A percentile compares a stretch with the other conserved stretches of the same genome.
Conservation (phyloP, 371 early-diverging fungal species). For the Fennellomyces sp. region DNA sequence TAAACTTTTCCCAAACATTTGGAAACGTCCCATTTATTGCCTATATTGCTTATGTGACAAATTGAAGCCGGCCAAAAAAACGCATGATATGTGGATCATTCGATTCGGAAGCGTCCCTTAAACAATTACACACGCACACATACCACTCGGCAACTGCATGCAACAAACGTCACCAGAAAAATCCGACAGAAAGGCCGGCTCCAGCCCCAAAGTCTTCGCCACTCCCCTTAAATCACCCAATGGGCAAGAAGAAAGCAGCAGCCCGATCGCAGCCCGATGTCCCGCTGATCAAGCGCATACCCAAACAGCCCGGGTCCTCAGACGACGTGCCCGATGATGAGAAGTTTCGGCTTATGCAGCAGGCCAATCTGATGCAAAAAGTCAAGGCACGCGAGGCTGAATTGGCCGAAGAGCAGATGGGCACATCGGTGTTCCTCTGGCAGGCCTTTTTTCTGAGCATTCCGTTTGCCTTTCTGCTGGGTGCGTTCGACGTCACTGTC, state of each 20-base stretch:
- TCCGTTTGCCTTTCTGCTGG: constrained; percentile 57
- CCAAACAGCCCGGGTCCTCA: constrained; percentile 4
- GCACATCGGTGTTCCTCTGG: constrained; percentile 50
- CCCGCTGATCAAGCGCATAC: constrained; percentile 45
- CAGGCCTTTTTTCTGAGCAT: constrained; percentile 59
- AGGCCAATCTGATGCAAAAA: constrained; percentile 53
- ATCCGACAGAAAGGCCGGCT: no score
- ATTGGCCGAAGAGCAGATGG: constrained; percentile 14
- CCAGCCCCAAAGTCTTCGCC: no score
- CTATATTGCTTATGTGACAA: no score
- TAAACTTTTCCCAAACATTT: no score
- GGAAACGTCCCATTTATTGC: no score
- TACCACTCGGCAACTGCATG: no score
- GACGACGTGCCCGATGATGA: constrained; percentile 43
- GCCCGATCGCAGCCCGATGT: constrained; percentile 4
- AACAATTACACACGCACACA: no score
- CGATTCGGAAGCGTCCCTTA: no score
- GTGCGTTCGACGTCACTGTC: constrained; percentile 61
- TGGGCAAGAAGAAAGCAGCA: constrained; percentile 3
- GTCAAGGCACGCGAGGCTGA: constrained; percentile 42
- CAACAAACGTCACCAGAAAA: no score
- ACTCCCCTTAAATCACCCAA: background rate
- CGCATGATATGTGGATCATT: no score
- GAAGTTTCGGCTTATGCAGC: constrained; percentile 50
- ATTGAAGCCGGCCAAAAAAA: no score